Conservation (phyloP, 768 basidiomycete species). For the Amanita thiersii region DNA sequence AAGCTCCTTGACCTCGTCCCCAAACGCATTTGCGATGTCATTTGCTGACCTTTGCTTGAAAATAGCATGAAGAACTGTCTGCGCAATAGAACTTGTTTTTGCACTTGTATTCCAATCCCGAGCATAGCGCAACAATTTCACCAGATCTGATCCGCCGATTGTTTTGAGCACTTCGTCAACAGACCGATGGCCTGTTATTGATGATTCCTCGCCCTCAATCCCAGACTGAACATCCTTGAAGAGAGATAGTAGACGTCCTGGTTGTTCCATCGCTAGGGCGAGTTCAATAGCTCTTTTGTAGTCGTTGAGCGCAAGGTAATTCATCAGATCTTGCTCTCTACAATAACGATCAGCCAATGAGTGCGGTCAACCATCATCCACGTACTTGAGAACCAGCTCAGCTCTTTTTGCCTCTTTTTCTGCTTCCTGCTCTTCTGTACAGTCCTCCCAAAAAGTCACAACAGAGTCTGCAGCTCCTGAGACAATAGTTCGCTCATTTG, state of each 20-base stretch:
- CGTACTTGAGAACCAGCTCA: conserved; percentile 75
- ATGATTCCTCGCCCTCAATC: conserved; percentile 21
- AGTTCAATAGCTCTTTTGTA: conserved; percentile 88
- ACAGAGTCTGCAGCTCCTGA: conserved; percentile 96
- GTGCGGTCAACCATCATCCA: conserved; percentile 7
- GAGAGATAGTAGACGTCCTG: conserved; percentile 73
- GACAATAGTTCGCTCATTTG: conserved; percentile 77
- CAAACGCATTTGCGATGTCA: conserved; percentile 65
- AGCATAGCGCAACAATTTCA: conserved; percentile 72
- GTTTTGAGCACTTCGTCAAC: conserved; percentile 80
- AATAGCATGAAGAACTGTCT: conserved; percentile 73
- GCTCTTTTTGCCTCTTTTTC: conserved; percentile 70
- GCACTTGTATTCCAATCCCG: conserved; percentile 94
- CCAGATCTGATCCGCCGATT: conserved; percentile 66
- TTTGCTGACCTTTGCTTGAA: conserved; percentile 71
- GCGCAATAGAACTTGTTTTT: conserved; percentile 80
- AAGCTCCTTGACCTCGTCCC: conserved; percentile 27
- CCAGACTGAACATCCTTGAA: conserved; percentile 54
- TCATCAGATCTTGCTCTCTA: conserved; percentile 94
- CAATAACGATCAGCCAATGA: conserved; percentile 6
- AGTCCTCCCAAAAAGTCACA: conserved; percentile 95
- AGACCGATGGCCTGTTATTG: conserved; percentile 56
- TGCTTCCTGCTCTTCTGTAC: conserved; percentile 73
- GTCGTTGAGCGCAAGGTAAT: conserved; percentile 82
- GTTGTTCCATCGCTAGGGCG: conserved; percentile 90